Evolutionary conservation across 495 filamentous ascomycete species (phyloP).

Genomic region (Xylaria longipes): DNA sequence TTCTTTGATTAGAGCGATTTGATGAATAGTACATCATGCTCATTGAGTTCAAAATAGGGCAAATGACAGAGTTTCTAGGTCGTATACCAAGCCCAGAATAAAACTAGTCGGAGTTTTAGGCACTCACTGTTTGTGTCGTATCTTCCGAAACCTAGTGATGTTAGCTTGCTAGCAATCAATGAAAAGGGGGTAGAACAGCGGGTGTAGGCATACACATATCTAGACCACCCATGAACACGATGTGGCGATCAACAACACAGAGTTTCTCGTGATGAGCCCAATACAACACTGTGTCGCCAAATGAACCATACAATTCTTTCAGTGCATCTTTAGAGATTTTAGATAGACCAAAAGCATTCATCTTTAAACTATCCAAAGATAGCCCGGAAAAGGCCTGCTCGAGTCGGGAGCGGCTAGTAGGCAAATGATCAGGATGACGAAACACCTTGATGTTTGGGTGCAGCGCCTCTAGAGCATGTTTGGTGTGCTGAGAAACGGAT

Average conservation of each 20-base stretch:
- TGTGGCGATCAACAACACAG: conserved; percentile 76
- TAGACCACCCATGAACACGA: conserved; percentile 90
- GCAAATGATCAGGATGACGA: conserved; percentile 88
- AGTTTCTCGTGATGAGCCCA: conserved; percentile 98
- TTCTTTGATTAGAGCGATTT: neutral
- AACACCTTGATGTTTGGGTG: conserved; percentile 92
- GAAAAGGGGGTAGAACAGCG: neutral
- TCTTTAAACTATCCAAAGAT: conserved; percentile 54
- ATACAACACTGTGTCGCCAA: conserved; percentile 82
- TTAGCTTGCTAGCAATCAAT: conserved; percentile 18
- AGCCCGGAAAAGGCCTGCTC: conserved; percentile 53
- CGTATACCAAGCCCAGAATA: neutral
- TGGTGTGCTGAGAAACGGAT: conserved; percentile 66
- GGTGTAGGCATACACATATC: conserved; percentile 59
- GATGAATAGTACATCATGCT: neutral
- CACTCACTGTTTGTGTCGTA: conserved; percentile 64
- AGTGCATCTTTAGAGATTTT: conserved; percentile 70
- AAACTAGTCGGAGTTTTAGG: neutral
- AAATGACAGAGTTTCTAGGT: neutral
- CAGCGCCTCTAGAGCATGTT: conserved; percentile 75
- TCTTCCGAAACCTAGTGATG: conserved; percentile 59
- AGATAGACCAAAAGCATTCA: conserved; percentile 54
- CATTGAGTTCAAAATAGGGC: neutral
- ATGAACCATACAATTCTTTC: conserved; percentile 77
- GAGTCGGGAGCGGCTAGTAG: conserved; percentile 53